A percentile compares a stretch with the other conserved stretches of the same genome.
phyloP scores from a whole-genome alignment of 352 stramenopile species.

The Phytopythium oedochilum region DNA sequence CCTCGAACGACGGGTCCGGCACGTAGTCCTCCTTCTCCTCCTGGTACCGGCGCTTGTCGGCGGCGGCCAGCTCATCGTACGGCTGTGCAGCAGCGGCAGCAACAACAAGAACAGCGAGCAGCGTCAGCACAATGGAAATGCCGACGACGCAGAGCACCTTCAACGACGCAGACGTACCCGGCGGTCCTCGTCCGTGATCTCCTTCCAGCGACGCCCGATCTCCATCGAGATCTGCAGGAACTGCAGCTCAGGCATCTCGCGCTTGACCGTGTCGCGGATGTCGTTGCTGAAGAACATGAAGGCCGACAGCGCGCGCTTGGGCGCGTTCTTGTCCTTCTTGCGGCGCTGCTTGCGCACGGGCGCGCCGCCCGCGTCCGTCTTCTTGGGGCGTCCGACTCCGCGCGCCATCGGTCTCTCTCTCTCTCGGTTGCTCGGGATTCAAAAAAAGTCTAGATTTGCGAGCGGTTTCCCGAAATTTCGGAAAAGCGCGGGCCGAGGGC shows the following conservation, averaged over 20 bases:
- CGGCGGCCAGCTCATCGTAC: constrained; percentile 80
- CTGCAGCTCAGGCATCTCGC: constrained; percentile 79
- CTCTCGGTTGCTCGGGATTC: constrained; percentile 15
- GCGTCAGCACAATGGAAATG: no score
- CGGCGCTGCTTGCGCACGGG: constrained; percentile 74
- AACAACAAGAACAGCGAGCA: no score
- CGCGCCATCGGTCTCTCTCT: no score
- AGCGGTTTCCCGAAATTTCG: constrained; percentile 18
- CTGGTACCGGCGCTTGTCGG: constrained; percentile 84
- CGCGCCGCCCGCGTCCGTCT: constrained; percentile 40
- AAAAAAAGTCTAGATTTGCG: constrained; percentile 5
- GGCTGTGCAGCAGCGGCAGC: constrained; percentile 24
- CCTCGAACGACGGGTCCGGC: constrained; percentile 76
- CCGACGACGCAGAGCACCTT: constrained; percentile 4
- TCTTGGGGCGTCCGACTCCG: constrained; percentile 65
- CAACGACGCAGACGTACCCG: constrained; percentile 17
- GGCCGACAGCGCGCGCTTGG: constrained; percentile 85
- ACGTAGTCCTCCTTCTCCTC: constrained; percentile 90
- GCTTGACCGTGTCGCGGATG: constrained; percentile 87
- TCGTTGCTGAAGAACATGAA: constrained; percentile 92
- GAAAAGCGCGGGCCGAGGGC: constrained; percentile 6
- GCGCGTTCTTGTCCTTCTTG: constrained; percentile 92
- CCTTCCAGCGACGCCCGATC: constrained; percentile 83
- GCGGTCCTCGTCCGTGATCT: constrained; percentile 59
- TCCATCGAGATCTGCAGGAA: constrained; percentile 86